Conservation (phyloP, 306 rosid genomes). For the Glycine soja region DNA sequence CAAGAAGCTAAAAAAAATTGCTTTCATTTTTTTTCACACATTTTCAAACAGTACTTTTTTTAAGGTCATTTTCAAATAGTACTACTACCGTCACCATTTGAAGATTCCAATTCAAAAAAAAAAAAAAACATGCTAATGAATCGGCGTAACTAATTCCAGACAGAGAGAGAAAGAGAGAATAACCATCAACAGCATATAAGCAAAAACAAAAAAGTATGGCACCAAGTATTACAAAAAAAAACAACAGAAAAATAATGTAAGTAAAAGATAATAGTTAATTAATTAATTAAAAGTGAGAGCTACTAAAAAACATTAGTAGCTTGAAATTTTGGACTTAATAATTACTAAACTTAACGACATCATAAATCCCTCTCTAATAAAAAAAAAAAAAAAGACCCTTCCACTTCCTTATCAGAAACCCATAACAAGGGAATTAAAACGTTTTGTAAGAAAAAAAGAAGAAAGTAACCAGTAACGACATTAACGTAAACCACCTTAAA, state of each 20-base stretch:
- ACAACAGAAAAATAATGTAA: neutral
- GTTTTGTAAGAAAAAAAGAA: neutral
- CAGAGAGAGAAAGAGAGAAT: too few relatives aligned
- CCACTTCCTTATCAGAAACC: conserved; percentile 5
- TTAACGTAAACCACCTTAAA: neutral
- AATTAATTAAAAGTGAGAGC: neutral
- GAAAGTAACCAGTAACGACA: too few relatives aligned
- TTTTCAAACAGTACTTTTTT: too few relatives aligned
- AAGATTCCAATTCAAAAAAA: too few relatives aligned
- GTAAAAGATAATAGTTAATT: neutral
- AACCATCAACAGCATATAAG: too few relatives aligned
- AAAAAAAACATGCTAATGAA: too few relatives aligned
- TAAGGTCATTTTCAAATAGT: too few relatives aligned
- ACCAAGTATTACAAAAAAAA: neutral
- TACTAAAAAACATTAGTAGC: conserved; percentile 29
- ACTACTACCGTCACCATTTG: too few relatives aligned
- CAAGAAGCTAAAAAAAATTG: too few relatives aligned
- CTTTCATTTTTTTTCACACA: too few relatives aligned
- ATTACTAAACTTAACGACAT: conserved; percentile 30
- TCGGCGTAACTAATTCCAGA: too few relatives aligned
- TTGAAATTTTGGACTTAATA: conserved; percentile 20
- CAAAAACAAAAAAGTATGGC: too few relatives aligned
- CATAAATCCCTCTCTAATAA: neutral
- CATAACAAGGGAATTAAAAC: neutral
- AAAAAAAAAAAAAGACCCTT: neutral